These are phyloP conservation scores for Suillus brevipes DNA, from an alignment of 768 basidiomycete genomes.

Conservation along the genomic window DNA sequence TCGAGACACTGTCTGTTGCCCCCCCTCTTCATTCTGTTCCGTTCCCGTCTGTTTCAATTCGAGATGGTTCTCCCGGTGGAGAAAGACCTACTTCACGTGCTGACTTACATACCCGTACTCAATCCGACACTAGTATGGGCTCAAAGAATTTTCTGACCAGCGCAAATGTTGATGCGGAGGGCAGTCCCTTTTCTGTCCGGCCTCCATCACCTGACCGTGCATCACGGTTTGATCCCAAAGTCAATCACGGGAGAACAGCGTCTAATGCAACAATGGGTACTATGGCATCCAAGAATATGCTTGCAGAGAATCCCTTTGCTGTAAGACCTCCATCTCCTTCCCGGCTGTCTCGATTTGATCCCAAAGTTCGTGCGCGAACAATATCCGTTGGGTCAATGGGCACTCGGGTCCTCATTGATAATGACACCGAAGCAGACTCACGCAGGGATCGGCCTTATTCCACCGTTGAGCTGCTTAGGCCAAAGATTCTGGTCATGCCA, in stretches of 20 bases:
- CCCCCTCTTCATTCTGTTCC: slow-evolving; percentile 55
- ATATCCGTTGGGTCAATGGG: slow-evolving; percentile 66
- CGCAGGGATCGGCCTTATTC: slow-evolving; percentile 62
- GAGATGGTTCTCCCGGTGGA: slow-evolving; percentile 50
- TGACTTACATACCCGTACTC: slow-evolving; percentile 44
- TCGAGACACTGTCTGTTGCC: slow-evolving; percentile 42
- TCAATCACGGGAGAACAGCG: slow-evolving; percentile 35
- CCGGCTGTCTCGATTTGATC: slow-evolving; percentile 75
- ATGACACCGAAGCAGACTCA: slow-evolving; percentile 41
- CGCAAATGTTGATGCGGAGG: slow-evolving; percentile 32
- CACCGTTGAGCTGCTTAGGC: slow-evolving; percentile 77
- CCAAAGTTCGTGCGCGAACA: slow-evolving; percentile 68
- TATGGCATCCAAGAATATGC: slow-evolving; percentile 31
- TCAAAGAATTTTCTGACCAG: slow-evolving; percentile 47
- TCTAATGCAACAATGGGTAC: slow-evolving; percentile 51
- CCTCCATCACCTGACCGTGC: slow-evolving; percentile 40
- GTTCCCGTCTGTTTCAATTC: slow-evolving; percentile 59
- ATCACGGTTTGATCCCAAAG: slow-evolving; percentile 48
- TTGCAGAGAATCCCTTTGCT: slow-evolving; percentile 62
- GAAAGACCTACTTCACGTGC: slow-evolving; percentile 37
- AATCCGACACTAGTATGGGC: slow-evolving; percentile 53
- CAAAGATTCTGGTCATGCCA: slow-evolving; percentile 94
- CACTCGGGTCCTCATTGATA: slow-evolving; percentile 60
- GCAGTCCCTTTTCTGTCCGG: slow-evolving; percentile 36
- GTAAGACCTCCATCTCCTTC: slow-evolving; percentile 61